Base-by-base conservation (phyloP, 2,329 filamentous ascomycete genomes). In the Penicillium hordei region DNA sequence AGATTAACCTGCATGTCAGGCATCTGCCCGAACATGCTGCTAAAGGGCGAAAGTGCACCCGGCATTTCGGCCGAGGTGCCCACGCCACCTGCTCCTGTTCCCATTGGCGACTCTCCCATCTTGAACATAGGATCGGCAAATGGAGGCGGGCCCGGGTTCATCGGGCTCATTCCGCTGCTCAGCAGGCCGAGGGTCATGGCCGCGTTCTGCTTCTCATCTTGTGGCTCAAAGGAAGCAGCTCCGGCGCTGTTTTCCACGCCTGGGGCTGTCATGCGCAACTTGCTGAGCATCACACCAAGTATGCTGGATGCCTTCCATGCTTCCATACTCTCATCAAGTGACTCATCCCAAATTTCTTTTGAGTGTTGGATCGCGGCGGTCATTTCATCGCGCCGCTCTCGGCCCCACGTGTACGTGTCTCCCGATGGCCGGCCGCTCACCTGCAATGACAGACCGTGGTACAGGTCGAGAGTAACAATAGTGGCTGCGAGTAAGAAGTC, bases 401-500 rank as follows among this genome's bases (percentile, higher is more conserved):
- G 73, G 48, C 74, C 78, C 61, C 81, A 84, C 15, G 77, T 80
- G 62, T 77, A 78, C 5, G 71, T 69, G 57, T 78, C 76, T 31
- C 68, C 73, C 1, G 75, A 73, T 29, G 68, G 65, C 48, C 67
- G 70, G 36, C 70, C 70, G 4, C 70, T 65, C 27, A 65, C 64
- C 29, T 72, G 70, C 17, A 74, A 57, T 57, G 77, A 74, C 38
- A 72, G 60, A 7, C 72, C 71, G 52, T 89, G 88, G 68, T 94
- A 90, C 1, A 96, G 82, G 68, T 97, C 93, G 29, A 95, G 82
- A 52, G 87, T 87, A 4, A 97, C 82, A 44, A 96, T 84, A 83
- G 94, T 95, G 5, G 90, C 90, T 2, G 91, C 90, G 13, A 96
- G 82, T 7, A 95, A 80, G 71, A 95, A 96, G 69, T 97, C 93